Conservation (phyloP, 2,329 filamentous ascomycete genomes). For the Colletotrichum tropicale region DNA sequence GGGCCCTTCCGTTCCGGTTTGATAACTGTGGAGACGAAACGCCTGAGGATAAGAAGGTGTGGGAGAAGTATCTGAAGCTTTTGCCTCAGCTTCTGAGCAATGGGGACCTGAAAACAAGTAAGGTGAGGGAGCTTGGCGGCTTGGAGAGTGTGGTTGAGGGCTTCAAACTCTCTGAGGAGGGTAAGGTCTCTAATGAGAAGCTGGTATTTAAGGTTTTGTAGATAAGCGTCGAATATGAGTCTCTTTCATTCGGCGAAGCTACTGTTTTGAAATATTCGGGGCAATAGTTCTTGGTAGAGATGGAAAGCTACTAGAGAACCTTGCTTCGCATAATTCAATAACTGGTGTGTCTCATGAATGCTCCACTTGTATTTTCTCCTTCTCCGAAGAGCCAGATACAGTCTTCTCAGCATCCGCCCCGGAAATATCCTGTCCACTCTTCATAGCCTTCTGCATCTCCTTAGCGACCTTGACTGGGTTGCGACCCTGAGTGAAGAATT, state of each 20-base stretch:
- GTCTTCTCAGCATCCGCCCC: background rate
- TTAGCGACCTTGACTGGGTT: constrained; percentile 19
- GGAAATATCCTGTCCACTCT: background rate
- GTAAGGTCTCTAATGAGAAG: background rate
- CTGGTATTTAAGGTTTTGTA: background rate
- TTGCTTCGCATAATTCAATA: too few relatives aligned
- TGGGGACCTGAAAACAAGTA: background rate
- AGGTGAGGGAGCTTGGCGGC: background rate
- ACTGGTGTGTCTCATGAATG: background rate
- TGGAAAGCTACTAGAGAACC: too few relatives aligned
- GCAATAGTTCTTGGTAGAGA: rapidly evolving
- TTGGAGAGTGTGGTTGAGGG: background rate
- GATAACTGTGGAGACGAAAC: background rate
- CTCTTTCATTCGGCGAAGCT: background rate
- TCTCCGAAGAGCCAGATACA: background rate
- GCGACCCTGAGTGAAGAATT: constrained; percentile 39
- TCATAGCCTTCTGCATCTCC: constrained; percentile 12
- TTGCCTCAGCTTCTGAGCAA: background rate
- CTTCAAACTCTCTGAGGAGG: background rate
- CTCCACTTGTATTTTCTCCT: background rate
- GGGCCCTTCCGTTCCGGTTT: background rate
- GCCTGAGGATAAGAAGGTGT: background rate
- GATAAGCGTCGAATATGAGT: rapidly evolving
- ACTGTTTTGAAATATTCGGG: rapidly evolving
- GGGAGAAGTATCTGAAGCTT: background rate